Evolutionary conservation across 1,139 yeast species (phyloP), one percentile per base, ranked within the genome.

Genomic region (Candida tunisiensis): DNA sequence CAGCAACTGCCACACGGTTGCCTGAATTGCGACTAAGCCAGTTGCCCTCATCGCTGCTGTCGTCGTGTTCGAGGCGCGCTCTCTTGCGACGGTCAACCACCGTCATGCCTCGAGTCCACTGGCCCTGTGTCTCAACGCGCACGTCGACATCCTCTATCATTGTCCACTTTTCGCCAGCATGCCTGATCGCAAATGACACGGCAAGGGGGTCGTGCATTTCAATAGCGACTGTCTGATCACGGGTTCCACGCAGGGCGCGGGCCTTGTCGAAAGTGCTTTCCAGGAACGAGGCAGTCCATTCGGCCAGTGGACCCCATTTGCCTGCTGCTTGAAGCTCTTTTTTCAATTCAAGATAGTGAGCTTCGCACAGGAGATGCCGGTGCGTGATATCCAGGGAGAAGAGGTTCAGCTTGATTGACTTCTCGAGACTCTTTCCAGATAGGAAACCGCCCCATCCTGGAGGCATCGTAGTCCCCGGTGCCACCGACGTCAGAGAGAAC

Each of bases 131-230:
- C 33, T 57, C 62, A n/a, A 56, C 53, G 19, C 62, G 47, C 9
- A 57, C 40, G 31, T 57, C 62, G 25, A 38, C 35, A 8, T 32
- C 33, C 9, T 31, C 27, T 4, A 35, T 34, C n/a, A 49, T 28
- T 3, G 24, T 28, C 59, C 60, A 52, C 22, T 32, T 35, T n/a
- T 25, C 25, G 5, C 30, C 29, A 6, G 29, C 29, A 6, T 36
- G 35, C 8, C 29, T 29, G 5, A 36, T 15, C 5, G 49, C 51
- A 31, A 45, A 55, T 36, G 45, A 50, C n/a, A 51, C 44, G 1
- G 62, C 55, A 19, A 57, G 41, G 3, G 62, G 62, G 34, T 57
- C 62, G 31, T 57, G 62, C 36, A 56, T 37, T 17, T 49, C 41
- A 23, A 51, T 27, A 6, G 26, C 30, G 7, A 40, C 40, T 17